Conservation (phyloP, 139 green algal genomes). For the Nannochloris sp. region DNA sequence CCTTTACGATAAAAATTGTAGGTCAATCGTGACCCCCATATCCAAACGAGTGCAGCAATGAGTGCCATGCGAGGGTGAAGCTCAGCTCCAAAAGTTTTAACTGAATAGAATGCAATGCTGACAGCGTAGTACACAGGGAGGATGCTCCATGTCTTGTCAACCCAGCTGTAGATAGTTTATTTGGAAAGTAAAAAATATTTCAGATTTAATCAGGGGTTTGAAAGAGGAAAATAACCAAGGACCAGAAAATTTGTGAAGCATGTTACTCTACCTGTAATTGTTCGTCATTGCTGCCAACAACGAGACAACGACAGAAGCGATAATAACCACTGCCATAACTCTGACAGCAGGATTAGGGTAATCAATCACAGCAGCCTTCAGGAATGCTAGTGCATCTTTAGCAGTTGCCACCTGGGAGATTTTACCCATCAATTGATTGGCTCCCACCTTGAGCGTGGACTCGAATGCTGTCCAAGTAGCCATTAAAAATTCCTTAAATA, state of each 20-base stretch:
- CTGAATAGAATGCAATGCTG: neutral
- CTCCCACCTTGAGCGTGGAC: no score
- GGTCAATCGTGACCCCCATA: conserved; percentile 37
- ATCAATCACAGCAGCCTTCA: neutral
- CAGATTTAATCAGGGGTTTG: no score
- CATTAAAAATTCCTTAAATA: no score
- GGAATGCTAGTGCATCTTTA: neutral
- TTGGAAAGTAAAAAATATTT: neutral
- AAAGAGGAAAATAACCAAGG: no score
- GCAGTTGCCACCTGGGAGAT: no score
- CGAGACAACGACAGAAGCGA: neutral
- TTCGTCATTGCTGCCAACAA: neutral
- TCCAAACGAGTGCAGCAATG: conserved; percentile 5
- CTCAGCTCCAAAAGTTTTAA: neutral
- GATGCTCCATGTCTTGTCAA: conserved; percentile 10
- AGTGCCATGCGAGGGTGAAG: conserved; percentile 5
- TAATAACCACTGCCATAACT: neutral
- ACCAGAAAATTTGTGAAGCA: no score
- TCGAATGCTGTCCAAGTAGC: no score
- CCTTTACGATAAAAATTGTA: conserved; percentile 43
- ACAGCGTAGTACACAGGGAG: conserved; percentile 1
- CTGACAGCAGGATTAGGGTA: neutral
- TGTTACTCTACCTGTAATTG: neutral
- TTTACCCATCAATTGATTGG: no score
- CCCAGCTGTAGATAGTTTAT: conserved; percentile 8